Conservation (phyloP, 2,329 filamentous ascomycete species). For the Aspergillus pseudonomiae region DNA sequence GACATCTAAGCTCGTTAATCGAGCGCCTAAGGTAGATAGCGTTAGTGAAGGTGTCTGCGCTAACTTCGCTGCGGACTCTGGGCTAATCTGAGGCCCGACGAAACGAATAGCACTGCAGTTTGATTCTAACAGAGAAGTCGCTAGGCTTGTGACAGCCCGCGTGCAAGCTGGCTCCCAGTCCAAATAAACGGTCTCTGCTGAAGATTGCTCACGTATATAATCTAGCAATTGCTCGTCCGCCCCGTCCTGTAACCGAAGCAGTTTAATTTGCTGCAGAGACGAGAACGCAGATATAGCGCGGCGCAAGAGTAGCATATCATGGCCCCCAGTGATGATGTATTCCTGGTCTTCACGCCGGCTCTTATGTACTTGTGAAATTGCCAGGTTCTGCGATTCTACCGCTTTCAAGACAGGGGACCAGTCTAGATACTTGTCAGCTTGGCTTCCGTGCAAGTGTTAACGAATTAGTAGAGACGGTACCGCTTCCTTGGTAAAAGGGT, state of each 20-base stretch:
- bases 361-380: slow-evolving; percentile 32
- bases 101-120: slow-evolving; percentile 62
- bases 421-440: slow-evolving; percentile 31
- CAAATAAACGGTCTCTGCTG: slow-evolving; percentile 53
- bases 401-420: slow-evolving; percentile 31
- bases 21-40: slow-evolving; percentile 55
- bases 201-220: slow-evolving; percentile 53
- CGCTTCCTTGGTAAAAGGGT: slow-evolving; percentile 44
- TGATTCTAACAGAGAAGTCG: slow-evolving; percentile 59
- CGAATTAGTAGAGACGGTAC: slow-evolving; percentile 31
- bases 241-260: slow-evolving; percentile 64
- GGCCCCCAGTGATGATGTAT: slow-evolving; percentile 52
- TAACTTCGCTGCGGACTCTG: slow-evolving; percentile 59
- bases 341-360: slow-evolving; percentile 40
- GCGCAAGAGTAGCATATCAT: slow-evolving; percentile 57
- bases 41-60: slow-evolving; percentile 50
- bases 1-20: slow-evolving; percentile 65
- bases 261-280: slow-evolving; percentile 65
- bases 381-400: slow-evolving; percentile 23
- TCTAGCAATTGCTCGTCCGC: slow-evolving; percentile 59
- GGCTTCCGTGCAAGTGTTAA: slow-evolving; percentile 8
- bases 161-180: slow-evolving; percentile 66
- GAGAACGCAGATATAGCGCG: slow-evolving; percentile 61
- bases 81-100: slow-evolving; percentile 64
- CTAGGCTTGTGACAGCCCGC: slow-evolving; percentile 62